Conservation (phyloP, 805 yeast species). For the Naumovozyma castellii region DNA sequence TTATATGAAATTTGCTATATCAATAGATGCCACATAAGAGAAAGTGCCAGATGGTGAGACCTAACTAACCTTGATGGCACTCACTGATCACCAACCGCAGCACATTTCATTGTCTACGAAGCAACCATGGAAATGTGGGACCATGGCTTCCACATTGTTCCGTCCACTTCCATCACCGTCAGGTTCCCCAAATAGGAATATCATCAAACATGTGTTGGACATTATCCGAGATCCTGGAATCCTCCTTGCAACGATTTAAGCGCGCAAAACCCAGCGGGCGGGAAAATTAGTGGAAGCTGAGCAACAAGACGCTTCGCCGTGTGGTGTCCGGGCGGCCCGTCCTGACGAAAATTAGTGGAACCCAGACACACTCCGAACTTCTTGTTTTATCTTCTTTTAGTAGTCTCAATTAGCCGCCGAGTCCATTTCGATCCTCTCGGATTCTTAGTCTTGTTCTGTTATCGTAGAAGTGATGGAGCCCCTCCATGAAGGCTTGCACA, state of each 20-base stretch:
- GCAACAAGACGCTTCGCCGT: no score
- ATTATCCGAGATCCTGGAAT: no score
- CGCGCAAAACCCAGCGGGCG: no score
- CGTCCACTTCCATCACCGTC: background rate
- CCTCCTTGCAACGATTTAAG: no score
- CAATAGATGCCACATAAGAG: no score
- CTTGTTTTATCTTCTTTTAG: background rate
- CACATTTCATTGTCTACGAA: background rate
- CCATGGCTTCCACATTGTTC: background rate
- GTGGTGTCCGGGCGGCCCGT: no score
- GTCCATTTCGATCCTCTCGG: background rate
- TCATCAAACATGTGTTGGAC: no score
- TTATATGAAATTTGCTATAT: background rate
- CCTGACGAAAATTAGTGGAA: no score
- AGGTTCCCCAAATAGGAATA: no score
- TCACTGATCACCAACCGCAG: background rate
- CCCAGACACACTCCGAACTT: background rate
- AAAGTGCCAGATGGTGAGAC: background rate
- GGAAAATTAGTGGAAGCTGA: background rate
- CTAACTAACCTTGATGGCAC: background rate
- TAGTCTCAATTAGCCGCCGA: background rate
- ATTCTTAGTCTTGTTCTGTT: conserved; percentile 1
- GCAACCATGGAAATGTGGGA: background rate
- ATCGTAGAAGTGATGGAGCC: conserved; percentile 10
- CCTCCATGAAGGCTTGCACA: conserved; percentile 14